A percentile compares a stretch with the other conserved stretches of the same genome.
Conservation (phyloP, 2,329 filamentous ascomycete species). For the Bipolaris sorokiniana region DNA sequence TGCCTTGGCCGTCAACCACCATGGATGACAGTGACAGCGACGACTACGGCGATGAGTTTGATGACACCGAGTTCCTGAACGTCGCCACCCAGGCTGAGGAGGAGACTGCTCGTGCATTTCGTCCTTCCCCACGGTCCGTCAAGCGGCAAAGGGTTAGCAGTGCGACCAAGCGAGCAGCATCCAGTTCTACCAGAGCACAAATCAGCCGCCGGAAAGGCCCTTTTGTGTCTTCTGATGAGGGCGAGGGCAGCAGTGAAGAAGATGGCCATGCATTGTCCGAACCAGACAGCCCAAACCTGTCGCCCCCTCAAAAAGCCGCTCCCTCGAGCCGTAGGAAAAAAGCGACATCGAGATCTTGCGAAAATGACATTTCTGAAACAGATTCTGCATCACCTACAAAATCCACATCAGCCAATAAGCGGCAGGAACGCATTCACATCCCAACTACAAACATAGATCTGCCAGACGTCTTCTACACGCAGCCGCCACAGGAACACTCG, state of each 20-base stretch:
- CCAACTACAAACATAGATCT: slow-evolving; percentile 51
- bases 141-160: slow-evolving; percentile 46
- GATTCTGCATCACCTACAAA: slow-evolving; percentile 30
- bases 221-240: slow-evolving; percentile 38
- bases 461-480: slow-evolving; percentile 51
- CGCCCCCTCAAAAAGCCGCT: slow-evolving; percentile 11
- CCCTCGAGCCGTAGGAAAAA: slow-evolving; percentile 24
- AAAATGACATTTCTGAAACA: slow-evolving; percentile 6
- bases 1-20: slow-evolving; percentile 19
- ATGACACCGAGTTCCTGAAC: slow-evolving; percentile 69
- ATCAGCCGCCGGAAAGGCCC: slow-evolving; percentile 24
- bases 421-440: slow-evolving; percentile 53
- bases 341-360: slow-evolving; percentile 15
- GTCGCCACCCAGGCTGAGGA: slow-evolving; percentile 61
- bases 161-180: slow-evolving; percentile 29
- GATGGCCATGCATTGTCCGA: slow-evolving; percentile 20
- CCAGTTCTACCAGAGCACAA: slow-evolving; percentile 32
- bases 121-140: slow-evolving; percentile 40
- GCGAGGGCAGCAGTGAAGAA: slow-evolving; percentile 20
- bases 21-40: slow-evolving; percentile 52
- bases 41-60: slow-evolving; percentile 68
- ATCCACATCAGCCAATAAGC: slow-evolving; percentile 39
- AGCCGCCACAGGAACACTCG: slow-evolving; percentile 52
- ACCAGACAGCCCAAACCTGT: slow-evolving; percentile 14
- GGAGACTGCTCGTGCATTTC: slow-evolving; percentile 41